Evolutionary conservation across 768 basidiomycete species (phyloP).

Genomic region (Suillus plorans): DNA sequence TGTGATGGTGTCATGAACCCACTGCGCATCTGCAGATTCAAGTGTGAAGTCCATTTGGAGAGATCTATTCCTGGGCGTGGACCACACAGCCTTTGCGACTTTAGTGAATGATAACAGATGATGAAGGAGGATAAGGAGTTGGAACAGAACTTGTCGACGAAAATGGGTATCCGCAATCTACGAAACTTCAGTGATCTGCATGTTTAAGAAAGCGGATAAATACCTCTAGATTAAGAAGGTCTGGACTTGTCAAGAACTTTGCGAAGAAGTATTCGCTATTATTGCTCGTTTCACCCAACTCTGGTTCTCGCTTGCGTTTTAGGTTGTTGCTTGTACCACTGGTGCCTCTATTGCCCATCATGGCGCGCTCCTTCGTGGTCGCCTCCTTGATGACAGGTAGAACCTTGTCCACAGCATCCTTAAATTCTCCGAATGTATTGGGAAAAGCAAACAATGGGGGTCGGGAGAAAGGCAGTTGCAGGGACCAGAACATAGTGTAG

Average conservation of each 20-base stretch:
- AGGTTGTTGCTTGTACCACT: constrained; percentile 35
- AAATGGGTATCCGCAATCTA: constrained; percentile 90
- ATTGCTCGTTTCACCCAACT: constrained; percentile 50
- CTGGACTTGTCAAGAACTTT: constrained; percentile 88
- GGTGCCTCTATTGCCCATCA: constrained; percentile 73
- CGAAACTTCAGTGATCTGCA: constrained; percentile 12
- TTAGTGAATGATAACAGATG: constrained; percentile 78
- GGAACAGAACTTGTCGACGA: constrained; percentile 90
- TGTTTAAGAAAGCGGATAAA: constrained; percentile 17
- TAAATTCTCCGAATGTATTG: constrained; percentile 61
- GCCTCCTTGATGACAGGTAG: constrained; percentile 82
- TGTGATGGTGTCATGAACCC: constrained; percentile 70
- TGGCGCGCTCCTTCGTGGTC: constrained; percentile 82
- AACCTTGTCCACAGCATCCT: constrained; percentile 67
- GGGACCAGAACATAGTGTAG: constrained; percentile 87
- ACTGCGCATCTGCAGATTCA: constrained; percentile 63
- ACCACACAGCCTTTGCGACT: constrained; percentile 58
- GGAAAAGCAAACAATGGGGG: constrained; percentile 67
- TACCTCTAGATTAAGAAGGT: constrained; percentile 86
- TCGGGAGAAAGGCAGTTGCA: constrained; percentile 83
- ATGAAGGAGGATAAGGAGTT: constrained; percentile 74
- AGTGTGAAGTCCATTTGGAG: constrained; percentile 84
- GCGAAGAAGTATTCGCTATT: constrained; percentile 85
- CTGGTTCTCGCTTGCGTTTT: constrained; percentile 69
- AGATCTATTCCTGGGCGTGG: constrained; percentile 67